These are phyloP conservation scores for Tilletia caries DNA, from an alignment of 1,284 basidiomycete genomes.

Conservation along the genomic window DNA sequence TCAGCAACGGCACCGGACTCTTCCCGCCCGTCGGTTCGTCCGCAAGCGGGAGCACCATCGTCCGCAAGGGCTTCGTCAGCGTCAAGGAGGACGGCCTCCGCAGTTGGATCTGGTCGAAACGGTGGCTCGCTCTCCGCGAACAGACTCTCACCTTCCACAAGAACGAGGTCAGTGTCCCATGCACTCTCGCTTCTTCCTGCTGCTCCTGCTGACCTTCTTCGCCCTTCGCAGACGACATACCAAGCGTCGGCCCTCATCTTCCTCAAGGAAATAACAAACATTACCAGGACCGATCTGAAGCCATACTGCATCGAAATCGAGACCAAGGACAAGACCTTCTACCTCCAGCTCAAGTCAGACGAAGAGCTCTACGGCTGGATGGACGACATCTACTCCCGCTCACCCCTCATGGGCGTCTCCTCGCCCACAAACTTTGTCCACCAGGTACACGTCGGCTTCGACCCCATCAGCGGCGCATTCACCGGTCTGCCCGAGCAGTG, in stretches of 20 bases:
- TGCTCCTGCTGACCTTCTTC: background rate
- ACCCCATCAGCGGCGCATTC: constrained; percentile 87
- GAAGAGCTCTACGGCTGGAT: constrained; percentile 95
- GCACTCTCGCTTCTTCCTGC: background rate
- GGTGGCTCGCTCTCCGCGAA: constrained; percentile 83
- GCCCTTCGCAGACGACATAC: constrained; percentile 60
- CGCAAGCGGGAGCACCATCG: constrained; percentile 20
- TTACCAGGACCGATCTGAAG: constrained; percentile 86
- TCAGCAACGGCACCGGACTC: background rate
- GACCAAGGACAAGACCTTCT: constrained; percentile 72
- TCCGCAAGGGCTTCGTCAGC: constrained; percentile 50
- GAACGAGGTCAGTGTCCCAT: constrained; percentile 67
- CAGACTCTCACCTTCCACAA: constrained; percentile 80
- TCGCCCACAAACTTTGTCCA: constrained; percentile 96
- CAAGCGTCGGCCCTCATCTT: constrained; percentile 65
- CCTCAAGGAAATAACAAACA: constrained; percentile 75
- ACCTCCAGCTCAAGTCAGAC: constrained; percentile 82
- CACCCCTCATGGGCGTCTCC: constrained; percentile 86
- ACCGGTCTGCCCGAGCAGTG: constrained; percentile 96
- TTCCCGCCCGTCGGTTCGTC: background rate
- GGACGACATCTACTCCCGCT: constrained; percentile 89
- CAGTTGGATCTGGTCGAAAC: constrained; percentile 86
- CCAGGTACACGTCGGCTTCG: constrained; percentile 96
- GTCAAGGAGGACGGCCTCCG: constrained; percentile 57
- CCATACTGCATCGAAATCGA: constrained; percentile 78